Conservation (phyloP, 2,329 filamentous ascomycete genomes). For the Paecilomyces dactylethromorphus region DNA sequence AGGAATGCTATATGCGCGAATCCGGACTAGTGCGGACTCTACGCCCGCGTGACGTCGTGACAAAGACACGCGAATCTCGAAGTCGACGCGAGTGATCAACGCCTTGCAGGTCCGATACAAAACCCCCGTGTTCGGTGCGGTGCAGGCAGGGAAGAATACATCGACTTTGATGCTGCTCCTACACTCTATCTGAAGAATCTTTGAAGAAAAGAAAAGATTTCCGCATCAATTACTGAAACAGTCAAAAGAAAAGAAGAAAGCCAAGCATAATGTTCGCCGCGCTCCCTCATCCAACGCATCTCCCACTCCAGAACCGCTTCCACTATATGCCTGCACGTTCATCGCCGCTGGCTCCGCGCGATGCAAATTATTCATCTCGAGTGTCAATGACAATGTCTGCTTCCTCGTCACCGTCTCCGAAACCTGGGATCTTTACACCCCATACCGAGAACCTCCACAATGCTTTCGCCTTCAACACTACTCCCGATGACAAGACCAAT, state of each 20-base stretch:
- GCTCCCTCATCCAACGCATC: conserved; percentile 11
- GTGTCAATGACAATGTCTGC: background rate
- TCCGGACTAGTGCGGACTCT: conserved; percentile 10
- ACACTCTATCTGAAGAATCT: background rate
- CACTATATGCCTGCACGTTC: conserved; percentile 14
- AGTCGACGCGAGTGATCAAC: background rate
- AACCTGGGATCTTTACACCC: background rate
- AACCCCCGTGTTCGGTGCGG: background rate
- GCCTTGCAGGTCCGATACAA: background rate
- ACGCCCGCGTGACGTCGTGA: conserved; percentile 2
- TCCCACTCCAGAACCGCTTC: conserved; percentile 11
- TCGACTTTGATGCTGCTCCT: background rate
- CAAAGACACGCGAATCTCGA: background rate
- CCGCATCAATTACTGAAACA: background rate
- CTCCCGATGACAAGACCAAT: background rate
- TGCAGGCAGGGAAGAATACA: background rate
- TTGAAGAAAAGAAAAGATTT: background rate
- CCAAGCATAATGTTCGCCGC: conserved; percentile 23
- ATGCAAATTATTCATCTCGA: conserved; percentile 1
- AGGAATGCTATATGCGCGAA: conserved; percentile 15
- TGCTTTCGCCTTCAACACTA: background rate
- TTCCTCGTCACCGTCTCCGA: background rate
- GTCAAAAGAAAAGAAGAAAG: background rate
- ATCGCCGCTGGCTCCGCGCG: conserved; percentile 2
- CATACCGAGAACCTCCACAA: background rate